phyloP scores from a whole-genome alignment of 1,284 basidiomycete species.

The Mycena sp. region DNA sequence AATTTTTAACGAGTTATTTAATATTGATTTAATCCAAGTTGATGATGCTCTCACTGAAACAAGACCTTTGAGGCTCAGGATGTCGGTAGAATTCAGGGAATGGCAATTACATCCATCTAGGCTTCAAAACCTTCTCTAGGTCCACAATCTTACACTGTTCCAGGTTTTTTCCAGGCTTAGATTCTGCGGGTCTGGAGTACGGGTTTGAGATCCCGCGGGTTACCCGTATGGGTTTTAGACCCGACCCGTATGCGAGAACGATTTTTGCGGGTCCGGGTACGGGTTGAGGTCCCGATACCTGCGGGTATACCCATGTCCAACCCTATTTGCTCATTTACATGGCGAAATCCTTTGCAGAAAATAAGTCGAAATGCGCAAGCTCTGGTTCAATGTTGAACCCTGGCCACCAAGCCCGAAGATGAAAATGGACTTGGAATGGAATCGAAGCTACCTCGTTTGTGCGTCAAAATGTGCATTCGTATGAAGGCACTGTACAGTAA shows the following conservation, averaged over 20 bases:
- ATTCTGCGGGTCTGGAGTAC: conserved; percentile 2
- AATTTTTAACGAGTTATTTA: neutral
- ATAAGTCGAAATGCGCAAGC: neutral
- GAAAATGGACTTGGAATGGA: conserved; percentile 3
- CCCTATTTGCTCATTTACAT: conserved; percentile 5
- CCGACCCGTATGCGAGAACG: neutral
- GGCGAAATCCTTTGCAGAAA: conserved; percentile 2
- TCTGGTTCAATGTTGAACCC: conserved; percentile 1
- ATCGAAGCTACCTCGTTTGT: conserved; percentile 1
- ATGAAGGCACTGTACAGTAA: conserved; percentile 1
- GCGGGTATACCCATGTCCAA: neutral
- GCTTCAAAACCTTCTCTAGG: conserved; percentile 2
- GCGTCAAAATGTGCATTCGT: conserved; percentile 1
- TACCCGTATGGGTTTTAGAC: conserved; percentile 2
- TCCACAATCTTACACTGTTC: conserved; percentile 1
- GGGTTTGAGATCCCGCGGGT: neutral
- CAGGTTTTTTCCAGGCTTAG: conserved; percentile 2
- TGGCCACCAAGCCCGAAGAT: conserved; percentile 1
- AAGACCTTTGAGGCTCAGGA: conserved; percentile 4
- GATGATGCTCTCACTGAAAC: conserved; percentile 3
- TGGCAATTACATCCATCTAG: conserved; percentile 3
- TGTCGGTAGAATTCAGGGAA: conserved; percentile 1
- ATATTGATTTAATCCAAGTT: conserved; percentile 3
- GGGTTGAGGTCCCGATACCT: neutral
- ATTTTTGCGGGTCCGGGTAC: neutral